Evolutionary conservation across 768 basidiomycete species (phyloP).

Genomic region (Tephrocybe rancida): DNA sequence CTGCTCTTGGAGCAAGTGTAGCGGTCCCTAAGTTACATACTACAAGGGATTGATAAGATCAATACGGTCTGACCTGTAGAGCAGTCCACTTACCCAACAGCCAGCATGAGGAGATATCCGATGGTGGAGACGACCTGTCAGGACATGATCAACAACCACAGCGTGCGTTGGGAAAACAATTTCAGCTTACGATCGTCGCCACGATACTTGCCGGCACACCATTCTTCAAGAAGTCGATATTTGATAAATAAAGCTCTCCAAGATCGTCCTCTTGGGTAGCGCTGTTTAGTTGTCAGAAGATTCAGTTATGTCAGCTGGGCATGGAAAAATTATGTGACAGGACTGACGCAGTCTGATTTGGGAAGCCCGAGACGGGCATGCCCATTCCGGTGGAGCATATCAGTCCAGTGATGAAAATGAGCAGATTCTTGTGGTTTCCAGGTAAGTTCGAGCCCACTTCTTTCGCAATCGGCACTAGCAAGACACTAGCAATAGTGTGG

Average conservation of each 20-base stretch:
- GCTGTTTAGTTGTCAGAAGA: slow-evolving; percentile 36
- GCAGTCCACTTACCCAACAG: slow-evolving; percentile 58
- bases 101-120: slow-evolving; percentile 76
- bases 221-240: slow-evolving; percentile 90
- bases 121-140: slow-evolving; percentile 81
- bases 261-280: slow-evolving; percentile 95
- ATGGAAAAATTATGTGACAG: slow-evolving; percentile 1
- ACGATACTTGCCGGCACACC: slow-evolving; percentile 94
- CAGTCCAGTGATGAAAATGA: slow-evolving; percentile 92
- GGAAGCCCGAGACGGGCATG: slow-evolving; percentile 98
- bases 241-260: slow-evolving; percentile 83
- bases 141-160: slow-evolving; percentile 10
- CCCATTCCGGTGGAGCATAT: slow-evolving; percentile 98
- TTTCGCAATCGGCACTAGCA: slow-evolving; percentile 95
- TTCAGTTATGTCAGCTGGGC: slow-evolving; percentile 16
- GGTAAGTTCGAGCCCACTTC: slow-evolving; percentile 84
- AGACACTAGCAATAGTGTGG: slow-evolving; percentile 94
- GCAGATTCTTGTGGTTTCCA: slow-evolving; percentile 69
- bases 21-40: slow-evolving; percentile 4
- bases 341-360: slow-evolving; percentile 93
- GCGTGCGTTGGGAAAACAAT: not conserved
- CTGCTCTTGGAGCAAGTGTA: not conserved
- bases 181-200: slow-evolving; percentile 67
- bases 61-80: not conserved
- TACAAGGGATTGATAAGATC: slow-evolving; percentile 1